Evolutionary conservation across 495 filamentous ascomycete species (phyloP).

Genomic region (Hamigera avellanea): DNA sequence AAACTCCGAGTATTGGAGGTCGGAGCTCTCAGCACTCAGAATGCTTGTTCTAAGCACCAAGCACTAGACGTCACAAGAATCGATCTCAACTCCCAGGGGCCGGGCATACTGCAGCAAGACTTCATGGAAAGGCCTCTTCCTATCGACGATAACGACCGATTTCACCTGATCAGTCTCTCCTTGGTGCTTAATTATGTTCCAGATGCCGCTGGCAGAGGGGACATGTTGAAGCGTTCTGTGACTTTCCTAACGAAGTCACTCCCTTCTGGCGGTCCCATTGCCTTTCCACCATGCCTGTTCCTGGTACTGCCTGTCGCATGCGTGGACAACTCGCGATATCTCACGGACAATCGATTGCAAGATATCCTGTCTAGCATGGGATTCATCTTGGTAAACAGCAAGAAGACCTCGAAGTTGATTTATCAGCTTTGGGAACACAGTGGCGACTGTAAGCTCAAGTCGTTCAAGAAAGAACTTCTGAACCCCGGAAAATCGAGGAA

Average conservation of each 20-base stretch:
- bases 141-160: conserved; percentile 42
- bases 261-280: conserved; percentile 26
- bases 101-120: conserved; percentile 74
- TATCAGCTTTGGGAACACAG: conserved; percentile 72
- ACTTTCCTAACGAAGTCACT: conserved; percentile 48
- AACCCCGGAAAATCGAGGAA: conserved; percentile 65
- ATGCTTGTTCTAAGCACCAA: conserved; percentile 64
- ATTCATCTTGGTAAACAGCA: conserved; percentile 51
- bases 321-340: conserved; percentile 82
- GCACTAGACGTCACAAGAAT: conserved; percentile 71
- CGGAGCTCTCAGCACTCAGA: conserved; percentile 74
- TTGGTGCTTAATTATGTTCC: conserved; percentile 93
- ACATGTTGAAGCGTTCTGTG: conserved; percentile 67
- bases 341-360: conserved; percentile 59
- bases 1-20: conserved; percentile 70
- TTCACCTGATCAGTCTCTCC: conserved; percentile 87
- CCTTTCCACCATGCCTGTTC: conserved; percentile 64
- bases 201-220: conserved; percentile 58
- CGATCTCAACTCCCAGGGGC: conserved; percentile 77
- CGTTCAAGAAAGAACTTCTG: conserved; percentile 60
- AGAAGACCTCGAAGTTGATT: conserved; percentile 70
- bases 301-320: conserved; percentile 85
- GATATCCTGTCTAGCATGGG: conserved; percentile 69
- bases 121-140: conserved; percentile 88
- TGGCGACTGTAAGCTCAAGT: conserved; percentile 16